Conservation (phyloP, 169 alveolate species). For the Neospora caninum region DNA sequence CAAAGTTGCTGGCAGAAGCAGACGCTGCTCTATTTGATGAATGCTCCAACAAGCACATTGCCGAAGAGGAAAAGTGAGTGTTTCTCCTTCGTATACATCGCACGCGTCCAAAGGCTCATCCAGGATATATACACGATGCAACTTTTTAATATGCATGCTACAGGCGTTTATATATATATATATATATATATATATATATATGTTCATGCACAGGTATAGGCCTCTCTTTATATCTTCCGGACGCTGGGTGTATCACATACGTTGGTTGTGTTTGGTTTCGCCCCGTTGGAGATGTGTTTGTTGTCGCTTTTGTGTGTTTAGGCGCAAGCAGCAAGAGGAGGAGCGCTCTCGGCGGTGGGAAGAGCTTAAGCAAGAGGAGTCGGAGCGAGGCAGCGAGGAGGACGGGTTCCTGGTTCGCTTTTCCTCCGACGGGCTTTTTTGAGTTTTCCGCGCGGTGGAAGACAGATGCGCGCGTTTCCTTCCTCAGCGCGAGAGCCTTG, state of each 20-base stretch:
- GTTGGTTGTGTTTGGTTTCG: not conserved
- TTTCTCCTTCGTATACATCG: not conserved
- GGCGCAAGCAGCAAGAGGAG: constrained; percentile 52
- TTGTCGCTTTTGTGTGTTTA: not conserved
- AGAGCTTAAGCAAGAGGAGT: constrained; percentile 32
- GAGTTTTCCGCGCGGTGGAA: not conserved
- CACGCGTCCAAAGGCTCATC: not conserved
- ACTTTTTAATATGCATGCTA: not conserved
- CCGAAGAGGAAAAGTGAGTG: constrained; percentile 66
- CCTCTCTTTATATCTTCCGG: not conserved
- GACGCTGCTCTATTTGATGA: constrained; percentile 78
- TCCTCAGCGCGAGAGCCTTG: not conserved
- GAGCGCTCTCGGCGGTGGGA: constrained; percentile 60
- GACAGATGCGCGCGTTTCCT: not conserved
- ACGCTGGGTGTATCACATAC: not conserved
- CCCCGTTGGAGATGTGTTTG: not conserved
- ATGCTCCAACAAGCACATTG: constrained; percentile 71
- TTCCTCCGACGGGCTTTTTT: not conserved
- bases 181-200: not conserved
- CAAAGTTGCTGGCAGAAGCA: constrained; percentile 76
- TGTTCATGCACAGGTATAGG: not conserved
- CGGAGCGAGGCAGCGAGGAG: constrained; percentile 19
- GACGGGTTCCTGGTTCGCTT: not conserved
- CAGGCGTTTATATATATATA: not conserved
- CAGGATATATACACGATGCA: not conserved